Conservation (phyloP, 805 yeast genomes). For the Alloascoidea africana region DNA sequence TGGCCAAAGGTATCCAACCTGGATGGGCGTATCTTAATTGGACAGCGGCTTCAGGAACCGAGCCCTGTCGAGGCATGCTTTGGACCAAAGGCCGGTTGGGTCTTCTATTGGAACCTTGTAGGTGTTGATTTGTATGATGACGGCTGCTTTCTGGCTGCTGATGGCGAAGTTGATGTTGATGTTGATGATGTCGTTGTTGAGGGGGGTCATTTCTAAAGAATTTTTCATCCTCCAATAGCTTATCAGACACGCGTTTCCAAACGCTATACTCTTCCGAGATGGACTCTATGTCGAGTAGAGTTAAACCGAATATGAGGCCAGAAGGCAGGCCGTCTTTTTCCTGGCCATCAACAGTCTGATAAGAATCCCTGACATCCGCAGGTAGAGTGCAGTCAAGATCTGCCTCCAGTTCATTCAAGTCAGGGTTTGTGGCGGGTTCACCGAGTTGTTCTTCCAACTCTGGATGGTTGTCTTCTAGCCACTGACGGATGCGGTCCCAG, state of each 20-base stretch:
- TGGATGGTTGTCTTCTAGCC: conserved; percentile 67
- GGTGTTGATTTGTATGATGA: too few species aligned
- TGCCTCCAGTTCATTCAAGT: conserved; percentile 67
- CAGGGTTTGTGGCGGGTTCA: conserved; percentile 67
- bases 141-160: too few species aligned
- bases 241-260: conserved; percentile 63
- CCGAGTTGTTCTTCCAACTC: conserved; percentile 70
- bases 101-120: neutral
- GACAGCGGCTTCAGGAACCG: conserved; percentile 65
- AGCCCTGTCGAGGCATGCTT: conserved; percentile 30
- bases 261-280: conserved; percentile 66
- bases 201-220: too few species aligned
- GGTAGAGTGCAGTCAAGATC: conserved; percentile 71
- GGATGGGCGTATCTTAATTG: conserved; percentile 76
- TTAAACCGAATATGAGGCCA: conserved; percentile 70
- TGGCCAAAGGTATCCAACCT: conserved; percentile 82
- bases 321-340: conserved; percentile 58
- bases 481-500: conserved; percentile 79
- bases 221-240: neutral
- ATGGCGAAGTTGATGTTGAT: too few species aligned
- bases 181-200: too few species aligned
- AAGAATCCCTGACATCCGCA: conserved; percentile 65
- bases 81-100: neutral
- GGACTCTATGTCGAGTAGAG: conserved; percentile 67
- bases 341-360: conserved; percentile 84